Base-by-base conservation (phyloP, 2,329 filamentous ascomycete species). In the Davidsoniella australis region DNA sequence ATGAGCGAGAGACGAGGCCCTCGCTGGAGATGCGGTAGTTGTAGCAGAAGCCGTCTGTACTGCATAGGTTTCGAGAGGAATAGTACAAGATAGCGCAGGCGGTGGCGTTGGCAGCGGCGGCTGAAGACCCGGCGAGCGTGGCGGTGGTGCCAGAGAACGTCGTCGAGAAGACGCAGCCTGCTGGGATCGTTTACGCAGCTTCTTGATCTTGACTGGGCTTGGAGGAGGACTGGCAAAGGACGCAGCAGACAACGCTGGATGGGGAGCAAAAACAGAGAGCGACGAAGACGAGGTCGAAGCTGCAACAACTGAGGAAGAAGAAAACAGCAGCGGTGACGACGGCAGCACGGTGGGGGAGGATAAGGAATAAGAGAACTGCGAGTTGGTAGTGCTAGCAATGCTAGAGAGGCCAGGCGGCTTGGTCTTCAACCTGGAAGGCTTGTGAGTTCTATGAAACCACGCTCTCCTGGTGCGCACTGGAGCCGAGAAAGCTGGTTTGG, bases 261-360 rank as follows among this genome's bases (percentile, higher is more conserved):
- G 18, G 12, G 17, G 41, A 42, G 9, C 18, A 42, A 20, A n/a
- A 6, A 23, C 41, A 24, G 18, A 23, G 17, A 42, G 41, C 41
- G 41, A 17, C 5, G 18, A 24, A 14, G 41, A 9, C 41, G 41
- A n/a, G 5, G 41, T 17, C 10, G 41, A 42, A 9, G 41, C 14
- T 18, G 48, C 40, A 12, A 36, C 41, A 29, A 49, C 41, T 26
- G 41, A 49, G 26, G 29, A 44, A 14, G 37, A 43, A 41, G 40
- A 51, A 20, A 46, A 41, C 33, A 24, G 41, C 16, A 45, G 47
- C 26, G 44, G 49, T 12, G 44, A 50, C 12, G 48, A 45, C 18
- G 48, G 43, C 26, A 41, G 29, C 20, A 37, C 39, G 38, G 49
- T 42, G 43, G 40, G 40, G 45, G 49, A 47, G 16, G 29, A 10